Conservation (phyloP, 2,329 filamentous ascomycete species). For the Exophiala oligosperma region DNA sequence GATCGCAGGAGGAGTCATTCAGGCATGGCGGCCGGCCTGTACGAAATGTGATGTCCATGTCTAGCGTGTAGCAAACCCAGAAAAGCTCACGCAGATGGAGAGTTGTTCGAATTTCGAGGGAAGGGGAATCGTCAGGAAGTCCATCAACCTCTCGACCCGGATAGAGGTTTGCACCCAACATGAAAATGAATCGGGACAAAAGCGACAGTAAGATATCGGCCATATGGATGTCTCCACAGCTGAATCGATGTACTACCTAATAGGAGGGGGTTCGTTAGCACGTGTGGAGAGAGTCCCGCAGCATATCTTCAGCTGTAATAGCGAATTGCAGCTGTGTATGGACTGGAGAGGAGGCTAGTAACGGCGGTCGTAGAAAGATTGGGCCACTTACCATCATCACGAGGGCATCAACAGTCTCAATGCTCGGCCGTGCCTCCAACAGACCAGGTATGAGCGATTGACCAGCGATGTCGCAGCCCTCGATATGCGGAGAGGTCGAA, state of each 20-base stretch:
- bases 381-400: conserved; percentile 49
- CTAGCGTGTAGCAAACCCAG: conserved; percentile 56
- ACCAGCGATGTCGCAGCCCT: conserved; percentile 43
- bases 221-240: conserved; percentile 49
- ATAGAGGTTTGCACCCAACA: conserved; percentile 48
- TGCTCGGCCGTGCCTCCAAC: conserved; percentile 28
- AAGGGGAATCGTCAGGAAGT: background rate
- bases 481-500: conserved; percentile 38
- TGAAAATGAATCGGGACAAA: conserved; percentile 51
- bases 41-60: conserved; percentile 57
- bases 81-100: conserved; percentile 46
- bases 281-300: too few relatives aligned
- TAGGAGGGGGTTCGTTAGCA: too few relatives aligned
- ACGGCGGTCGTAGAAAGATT: too few relatives aligned
- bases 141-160: conserved; percentile 23
- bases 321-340: too few relatives aligned
- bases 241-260: conserved; percentile 46
- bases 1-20: conserved; percentile 54
- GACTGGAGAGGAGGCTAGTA: too few relatives aligned
- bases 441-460: conserved; percentile 46
- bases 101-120: conserved; percentile 15
- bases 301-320: too few relatives aligned
- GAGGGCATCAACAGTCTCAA: conserved; percentile 48
- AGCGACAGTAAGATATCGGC: conserved; percentile 47
- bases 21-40: conserved; percentile 55